Evolutionary conservation across 2,329 filamentous ascomycete genomes (phyloP).

Genomic region (Penicillium freii): DNA sequence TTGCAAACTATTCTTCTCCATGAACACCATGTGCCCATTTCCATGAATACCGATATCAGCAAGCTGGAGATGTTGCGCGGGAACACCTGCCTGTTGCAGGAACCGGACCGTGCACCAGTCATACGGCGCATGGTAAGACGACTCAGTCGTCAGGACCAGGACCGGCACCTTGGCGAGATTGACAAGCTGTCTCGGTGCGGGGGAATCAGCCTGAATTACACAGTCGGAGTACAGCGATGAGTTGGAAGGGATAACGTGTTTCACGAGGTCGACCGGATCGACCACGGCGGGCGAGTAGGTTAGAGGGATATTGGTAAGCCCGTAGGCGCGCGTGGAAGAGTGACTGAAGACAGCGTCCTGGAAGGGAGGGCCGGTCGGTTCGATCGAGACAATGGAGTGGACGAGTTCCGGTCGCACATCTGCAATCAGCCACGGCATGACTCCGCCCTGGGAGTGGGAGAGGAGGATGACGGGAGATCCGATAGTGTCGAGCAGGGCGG

Average conservation of each 20-base stretch:
- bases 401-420: constrained; percentile 50
- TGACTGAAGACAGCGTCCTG: constrained; percentile 42
- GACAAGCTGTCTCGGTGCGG: constrained; percentile 44
- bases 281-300: constrained; percentile 48
- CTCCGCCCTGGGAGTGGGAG: constrained; percentile 50
- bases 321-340: constrained; percentile 41
- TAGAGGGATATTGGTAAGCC: constrained; percentile 51
- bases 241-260: constrained; percentile 16
- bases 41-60: constrained; percentile 46
- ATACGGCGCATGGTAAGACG: constrained; percentile 52
- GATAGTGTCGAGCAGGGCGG: constrained; percentile 45
- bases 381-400: constrained; percentile 50
- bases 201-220: constrained; percentile 36
- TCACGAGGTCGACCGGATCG: constrained; percentile 39
- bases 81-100: constrained; percentile 52
- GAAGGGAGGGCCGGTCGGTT: constrained; percentile 55
- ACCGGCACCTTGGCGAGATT: constrained; percentile 51
- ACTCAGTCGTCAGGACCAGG: constrained; percentile 51
- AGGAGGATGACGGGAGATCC: constrained; percentile 46
- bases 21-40: constrained; percentile 56
- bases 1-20: constrained; percentile 52
- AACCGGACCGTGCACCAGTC: constrained; percentile 56
- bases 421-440: constrained; percentile 49
- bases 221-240: constrained; percentile 33
- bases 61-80: constrained; percentile 46